phyloP scores from a whole-genome alignment of 768 basidiomycete genomes.

The Tephrocybe rancida region DNA sequence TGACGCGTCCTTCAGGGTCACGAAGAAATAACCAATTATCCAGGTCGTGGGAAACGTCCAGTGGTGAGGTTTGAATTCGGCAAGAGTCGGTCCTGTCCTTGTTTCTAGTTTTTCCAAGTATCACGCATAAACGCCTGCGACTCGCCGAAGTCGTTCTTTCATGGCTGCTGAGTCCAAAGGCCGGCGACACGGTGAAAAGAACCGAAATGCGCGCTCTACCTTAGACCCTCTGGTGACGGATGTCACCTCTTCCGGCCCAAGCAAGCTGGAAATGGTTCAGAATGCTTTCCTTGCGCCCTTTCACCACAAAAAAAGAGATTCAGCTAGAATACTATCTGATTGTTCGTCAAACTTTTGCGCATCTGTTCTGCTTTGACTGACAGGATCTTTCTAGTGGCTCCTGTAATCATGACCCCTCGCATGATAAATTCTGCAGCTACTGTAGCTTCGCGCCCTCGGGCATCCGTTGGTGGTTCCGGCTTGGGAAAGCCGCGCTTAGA shows the following conservation, averaged over 20 bases:
- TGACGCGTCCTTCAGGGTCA: neutral
- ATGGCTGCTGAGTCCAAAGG: conserved; percentile 42
- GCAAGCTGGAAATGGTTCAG: conserved; percentile 64
- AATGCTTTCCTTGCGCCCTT: conserved; percentile 76
- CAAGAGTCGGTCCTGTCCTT: conserved; percentile 19
- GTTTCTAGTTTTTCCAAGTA: conserved; percentile 6
- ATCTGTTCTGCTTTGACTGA: conserved; percentile 3
- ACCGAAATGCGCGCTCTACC: conserved; percentile 40
- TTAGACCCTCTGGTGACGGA: conserved; percentile 40
- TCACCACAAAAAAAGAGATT: conserved; percentile 66
- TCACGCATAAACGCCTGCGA: conserved; percentile 1
- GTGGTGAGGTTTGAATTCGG: conserved; percentile 19
- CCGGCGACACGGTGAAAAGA: conserved; percentile 31
- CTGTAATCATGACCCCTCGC: conserved; percentile 87
- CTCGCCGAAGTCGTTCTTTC: conserved; percentile 7
- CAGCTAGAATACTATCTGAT: conserved; percentile 73
- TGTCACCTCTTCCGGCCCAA: conserved; percentile 36
- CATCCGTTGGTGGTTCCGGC: conserved; percentile 32
- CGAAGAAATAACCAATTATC: conserved; percentile 3
- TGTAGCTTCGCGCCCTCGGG: conserved; percentile 54
- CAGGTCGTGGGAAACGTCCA: conserved; percentile 21
- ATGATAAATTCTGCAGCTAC: conserved; percentile 75
- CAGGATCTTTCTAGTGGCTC: conserved; percentile 60
- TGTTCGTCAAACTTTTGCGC: conserved; percentile 45
- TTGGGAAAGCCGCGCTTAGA: conserved; percentile 50